Evolutionary conservation across 441 rosid genomes (phyloP).

Genomic region (Eutrema salsugineum): DNA sequence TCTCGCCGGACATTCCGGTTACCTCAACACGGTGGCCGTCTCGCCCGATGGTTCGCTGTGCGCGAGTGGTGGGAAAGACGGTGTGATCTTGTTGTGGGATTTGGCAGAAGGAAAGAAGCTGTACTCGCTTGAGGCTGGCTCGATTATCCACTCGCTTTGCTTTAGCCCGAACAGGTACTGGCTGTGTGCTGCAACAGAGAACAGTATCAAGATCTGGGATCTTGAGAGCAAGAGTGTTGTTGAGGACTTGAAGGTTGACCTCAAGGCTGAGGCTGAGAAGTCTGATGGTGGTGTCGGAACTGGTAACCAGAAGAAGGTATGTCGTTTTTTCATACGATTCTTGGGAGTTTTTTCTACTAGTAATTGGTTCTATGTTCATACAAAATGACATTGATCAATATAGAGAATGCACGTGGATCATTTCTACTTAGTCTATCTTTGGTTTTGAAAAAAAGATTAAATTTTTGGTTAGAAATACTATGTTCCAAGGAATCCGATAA

Average conservation of each 20-base stretch:
- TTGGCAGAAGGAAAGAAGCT: conserved; percentile 92
- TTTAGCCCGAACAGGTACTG: conserved; percentile 97
- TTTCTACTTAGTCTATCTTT: background rate
- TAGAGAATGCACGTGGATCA: background rate
- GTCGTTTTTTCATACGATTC: background rate
- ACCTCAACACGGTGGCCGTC: conserved; percentile 90
- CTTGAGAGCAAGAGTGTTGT: conserved; percentile 92
- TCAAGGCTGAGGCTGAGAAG: conserved; percentile 88
- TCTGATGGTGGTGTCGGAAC: conserved; percentile 52
- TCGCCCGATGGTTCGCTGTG: conserved; percentile 97
- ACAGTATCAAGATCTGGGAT: conserved; percentile 95
- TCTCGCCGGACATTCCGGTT: conserved; percentile 70
- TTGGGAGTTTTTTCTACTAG: background rate
- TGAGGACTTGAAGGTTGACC: conserved; percentile 92
- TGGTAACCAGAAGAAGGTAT: conserved; percentile 41
- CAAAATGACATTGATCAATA: background rate
- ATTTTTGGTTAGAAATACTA: too few relatives aligned
- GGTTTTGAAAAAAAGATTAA: background rate
- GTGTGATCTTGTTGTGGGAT: conserved; percentile 86
- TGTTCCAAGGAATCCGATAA: too few relatives aligned
- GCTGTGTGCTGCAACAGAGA: conserved; percentile 93
- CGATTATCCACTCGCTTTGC: conserved; percentile 75
- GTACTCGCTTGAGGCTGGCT: conserved; percentile 73
- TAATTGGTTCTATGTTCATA: background rate
- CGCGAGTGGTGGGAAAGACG: conserved; percentile 98